These are phyloP conservation scores for Zarea fungicola DNA, from an alignment of 2,329 filamentous ascomycete genomes.

Conservation along the genomic window DNA sequence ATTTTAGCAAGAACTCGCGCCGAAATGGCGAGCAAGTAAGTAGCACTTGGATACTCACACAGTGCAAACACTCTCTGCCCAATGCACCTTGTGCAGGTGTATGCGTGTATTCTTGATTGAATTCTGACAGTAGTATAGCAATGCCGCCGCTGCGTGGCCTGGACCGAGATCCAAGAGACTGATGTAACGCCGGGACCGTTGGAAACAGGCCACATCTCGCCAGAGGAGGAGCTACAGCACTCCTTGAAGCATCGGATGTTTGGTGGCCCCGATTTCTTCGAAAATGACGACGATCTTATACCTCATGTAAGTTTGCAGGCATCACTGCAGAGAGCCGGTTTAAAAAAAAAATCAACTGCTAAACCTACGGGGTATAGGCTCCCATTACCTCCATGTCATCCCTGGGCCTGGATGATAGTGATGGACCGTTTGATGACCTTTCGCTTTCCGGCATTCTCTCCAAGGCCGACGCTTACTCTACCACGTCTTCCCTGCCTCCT, in stretches of 20 bases:
- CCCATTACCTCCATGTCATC: constrained; percentile 21
- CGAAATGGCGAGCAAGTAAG: constrained; percentile 27
- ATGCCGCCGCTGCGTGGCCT: constrained; percentile 31
- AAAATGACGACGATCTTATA: not conserved
- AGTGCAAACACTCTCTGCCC: not conserved
- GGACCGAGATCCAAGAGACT: constrained; percentile 32
- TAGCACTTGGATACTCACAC: not conserved
- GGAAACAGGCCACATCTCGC: constrained; percentile 28
- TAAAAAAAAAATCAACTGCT: constrained; percentile 11
- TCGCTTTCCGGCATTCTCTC: not conserved
- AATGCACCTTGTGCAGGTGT: no score
- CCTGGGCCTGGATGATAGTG: constrained; percentile 19
- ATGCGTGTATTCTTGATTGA: not conserved
- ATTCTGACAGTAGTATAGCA: constrained; percentile 19
- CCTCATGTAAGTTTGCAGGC: not conserved
- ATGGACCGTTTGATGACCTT: not conserved
- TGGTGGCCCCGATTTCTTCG: not conserved
- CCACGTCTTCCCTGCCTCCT: constrained; percentile 3
- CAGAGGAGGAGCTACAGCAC: constrained; percentile 22
- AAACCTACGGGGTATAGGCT: constrained; percentile 19
- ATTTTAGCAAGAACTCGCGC: constrained; percentile 27
- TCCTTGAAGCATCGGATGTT: not conserved
- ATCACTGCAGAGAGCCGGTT: not conserved
- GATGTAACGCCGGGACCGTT: constrained; percentile 25
- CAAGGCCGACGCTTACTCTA: no score